Conservation (phyloP, 1,284 basidiomycete species). For the Heliocybe sulcata region DNA sequence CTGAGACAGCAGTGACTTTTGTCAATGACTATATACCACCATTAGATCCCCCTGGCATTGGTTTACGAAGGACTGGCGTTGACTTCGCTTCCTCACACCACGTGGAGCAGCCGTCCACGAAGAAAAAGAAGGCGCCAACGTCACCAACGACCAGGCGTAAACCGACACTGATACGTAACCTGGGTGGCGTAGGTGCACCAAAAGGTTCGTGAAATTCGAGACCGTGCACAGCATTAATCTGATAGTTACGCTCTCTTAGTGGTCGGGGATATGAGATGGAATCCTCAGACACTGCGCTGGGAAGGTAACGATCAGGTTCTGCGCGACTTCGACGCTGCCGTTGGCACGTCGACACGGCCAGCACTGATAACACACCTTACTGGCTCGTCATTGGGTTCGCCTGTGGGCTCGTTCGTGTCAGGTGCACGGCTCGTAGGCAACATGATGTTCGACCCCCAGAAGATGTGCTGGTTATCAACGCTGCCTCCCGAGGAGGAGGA, state of each 20-base stretch:
- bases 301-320: slow-evolving; percentile 93
- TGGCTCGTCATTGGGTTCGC: slow-evolving; percentile 74
- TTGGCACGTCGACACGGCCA: slow-evolving; percentile 82
- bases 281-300: slow-evolving; percentile 84
- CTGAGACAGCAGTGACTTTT: not conserved
- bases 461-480: slow-evolving; percentile 92
- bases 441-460: slow-evolving; percentile 93
- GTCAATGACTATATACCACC: not conserved
- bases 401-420: slow-evolving; percentile 66
- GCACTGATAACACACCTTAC: slow-evolving; percentile 91
- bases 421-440: slow-evolving; percentile 87
- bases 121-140: slow-evolving; percentile 46
- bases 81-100: slow-evolving; percentile 21
- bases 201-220: slow-evolving; percentile 54
- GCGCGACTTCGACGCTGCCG: slow-evolving; percentile 82
- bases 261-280: slow-evolving; percentile 96
- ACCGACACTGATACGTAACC: slow-evolving; percentile 83
- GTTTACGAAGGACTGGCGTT: slow-evolving; percentile 33
- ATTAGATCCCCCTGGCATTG: slow-evolving; percentile 11
- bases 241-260: not conserved
- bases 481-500: slow-evolving; percentile 85
- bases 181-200: slow-evolving; percentile 61
- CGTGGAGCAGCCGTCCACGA: slow-evolving; percentile 29
- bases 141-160: slow-evolving; percentile 53
- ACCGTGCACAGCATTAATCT: not conserved